A percentile compares a stretch with the other conserved stretches of the same genome.
Evolutionary conservation across 495 filamentous ascomycete genomes (phyloP).

Genomic region (Staphylotrichum tortipilum): DNA sequence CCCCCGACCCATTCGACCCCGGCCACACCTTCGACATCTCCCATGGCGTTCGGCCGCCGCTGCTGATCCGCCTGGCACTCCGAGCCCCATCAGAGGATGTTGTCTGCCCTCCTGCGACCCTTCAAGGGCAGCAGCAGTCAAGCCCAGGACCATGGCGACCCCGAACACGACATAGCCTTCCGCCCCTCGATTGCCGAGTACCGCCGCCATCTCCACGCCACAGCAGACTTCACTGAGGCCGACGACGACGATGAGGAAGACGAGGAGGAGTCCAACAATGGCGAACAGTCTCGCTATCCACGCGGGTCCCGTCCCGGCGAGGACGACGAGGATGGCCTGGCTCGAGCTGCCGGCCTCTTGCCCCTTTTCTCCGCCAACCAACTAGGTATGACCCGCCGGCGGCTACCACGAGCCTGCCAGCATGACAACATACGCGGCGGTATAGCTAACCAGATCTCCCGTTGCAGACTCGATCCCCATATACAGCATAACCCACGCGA

Average conservation of each 20-base stretch:
- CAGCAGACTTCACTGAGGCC: constrained; percentile 50
- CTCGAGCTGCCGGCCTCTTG: constrained; percentile 55
- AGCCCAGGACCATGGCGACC: constrained; percentile 18
- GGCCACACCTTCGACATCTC: not conserved
- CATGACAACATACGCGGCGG: not conserved
- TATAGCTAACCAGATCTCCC: constrained; percentile 6
- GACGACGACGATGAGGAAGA: constrained; percentile 46
- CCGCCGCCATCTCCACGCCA: constrained; percentile 38
- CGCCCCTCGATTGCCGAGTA: constrained; percentile 29
- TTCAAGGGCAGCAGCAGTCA: constrained; percentile 22
- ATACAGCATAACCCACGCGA: constrained; percentile 82
- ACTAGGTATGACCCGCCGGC: constrained; percentile 48
- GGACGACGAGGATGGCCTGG: constrained; percentile 44
- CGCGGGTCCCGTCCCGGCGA: constrained; percentile 17
- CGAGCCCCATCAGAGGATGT: constrained; percentile 25
- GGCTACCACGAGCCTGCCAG: no score
- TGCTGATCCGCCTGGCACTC: constrained; percentile 15
- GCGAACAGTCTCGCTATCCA: constrained; percentile 21
- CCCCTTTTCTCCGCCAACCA: constrained; percentile 78
- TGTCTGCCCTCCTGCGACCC: constrained; percentile 37
- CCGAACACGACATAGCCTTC: constrained; percentile 26
- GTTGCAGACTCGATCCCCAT: constrained; percentile 58
- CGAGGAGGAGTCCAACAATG: constrained; percentile 40
- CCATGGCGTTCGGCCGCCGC: constrained; percentile 24
- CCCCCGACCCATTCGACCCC: not conserved